Conservation (phyloP, 1,284 basidiomycete genomes). For the Leccinum insigne region DNA sequence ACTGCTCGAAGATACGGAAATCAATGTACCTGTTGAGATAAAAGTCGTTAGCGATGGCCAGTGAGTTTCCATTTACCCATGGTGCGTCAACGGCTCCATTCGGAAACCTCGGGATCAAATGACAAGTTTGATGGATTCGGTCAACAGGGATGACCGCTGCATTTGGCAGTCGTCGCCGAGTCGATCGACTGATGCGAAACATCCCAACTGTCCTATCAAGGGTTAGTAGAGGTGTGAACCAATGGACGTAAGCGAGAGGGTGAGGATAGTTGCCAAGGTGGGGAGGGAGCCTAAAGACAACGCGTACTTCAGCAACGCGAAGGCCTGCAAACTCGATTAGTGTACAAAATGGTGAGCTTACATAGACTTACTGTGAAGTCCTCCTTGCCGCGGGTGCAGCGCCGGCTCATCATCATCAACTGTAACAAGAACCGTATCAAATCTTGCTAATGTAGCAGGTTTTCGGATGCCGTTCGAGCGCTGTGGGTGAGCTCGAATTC, state of each 20-base stretch:
- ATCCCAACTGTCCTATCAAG: background rate
- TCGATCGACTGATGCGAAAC: constrained; percentile 4
- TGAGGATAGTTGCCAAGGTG: constrained; percentile 8
- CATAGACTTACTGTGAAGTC: background rate
- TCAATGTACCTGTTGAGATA: too few species aligned
- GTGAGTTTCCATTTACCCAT: background rate
- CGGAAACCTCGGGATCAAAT: constrained; percentile 12
- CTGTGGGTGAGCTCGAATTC: too few species aligned
- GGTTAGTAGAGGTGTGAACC: constrained; percentile 6
- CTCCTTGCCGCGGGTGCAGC: background rate
- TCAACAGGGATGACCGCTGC: background rate
- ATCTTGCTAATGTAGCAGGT: too few species aligned
- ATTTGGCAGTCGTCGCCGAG: background rate
- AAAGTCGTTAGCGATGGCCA: too few species aligned
- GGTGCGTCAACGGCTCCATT: background rate
- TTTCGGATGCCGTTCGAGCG: too few species aligned
- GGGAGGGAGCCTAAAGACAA: constrained; percentile 10
- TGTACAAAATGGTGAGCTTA: background rate
- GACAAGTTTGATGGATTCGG: constrained; percentile 5
- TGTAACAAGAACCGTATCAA: too few species aligned
- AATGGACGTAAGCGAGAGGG: constrained; percentile 11
- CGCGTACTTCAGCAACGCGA: constrained; percentile 1
- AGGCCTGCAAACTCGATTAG: background rate
- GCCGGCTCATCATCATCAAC: too few species aligned
- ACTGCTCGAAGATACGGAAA: too few species aligned